Evolutionary conservation across 306 rosid genomes (phyloP), one percentile per base, ranked within the genome.

Genomic region (Corylus americana): DNA sequence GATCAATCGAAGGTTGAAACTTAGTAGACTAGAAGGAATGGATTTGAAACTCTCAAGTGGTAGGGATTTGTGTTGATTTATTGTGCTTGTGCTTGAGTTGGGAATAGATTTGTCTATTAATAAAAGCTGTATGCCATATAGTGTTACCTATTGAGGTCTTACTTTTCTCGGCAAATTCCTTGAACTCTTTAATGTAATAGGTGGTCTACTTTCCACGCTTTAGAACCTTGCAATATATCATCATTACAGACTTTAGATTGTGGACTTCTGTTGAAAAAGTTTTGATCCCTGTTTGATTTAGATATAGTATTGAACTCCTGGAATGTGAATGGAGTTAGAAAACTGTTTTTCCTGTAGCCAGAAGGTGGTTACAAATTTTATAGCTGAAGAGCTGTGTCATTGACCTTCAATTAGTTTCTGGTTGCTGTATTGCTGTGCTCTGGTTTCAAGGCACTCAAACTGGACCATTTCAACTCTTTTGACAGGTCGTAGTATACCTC

Each of bases 1-100:
- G 55, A 42, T 70, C 49, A 77, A 75, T 64, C 61, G 54, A 44
- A 55, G 29, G 53, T 72, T 79, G 50, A 45, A 45, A 4, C 59
- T 17, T 5, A 31, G 35, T 16, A 53, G 16, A 53, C 0, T 53
- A 14, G 1, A 1, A 6, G 18, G n/a, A 51, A 20, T 53, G 57
- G 16, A 53, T 53, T 4, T 53, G 57, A 53, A 53, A 17, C 57
- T 14, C 18, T 53, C 2, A 13, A 3, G n/a, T 53, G 62, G 11
- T 55, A 55, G 62, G 10, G 3, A 55, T 22, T 22, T 55, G 27
- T n/a, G 59, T 4, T 54, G 59, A 16, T 54, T 54, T 17, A 54
- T 22, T 54, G 8, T 54, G 58, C n/a, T 14, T 54, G 3, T 54
- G 59, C n/a, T 17, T 7, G 59, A 54, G 25, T 16, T 18, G 7